Base-by-base conservation (phyloP, 1,284 basidiomycete genomes). In the Sporisorium sorghi region DNA sequence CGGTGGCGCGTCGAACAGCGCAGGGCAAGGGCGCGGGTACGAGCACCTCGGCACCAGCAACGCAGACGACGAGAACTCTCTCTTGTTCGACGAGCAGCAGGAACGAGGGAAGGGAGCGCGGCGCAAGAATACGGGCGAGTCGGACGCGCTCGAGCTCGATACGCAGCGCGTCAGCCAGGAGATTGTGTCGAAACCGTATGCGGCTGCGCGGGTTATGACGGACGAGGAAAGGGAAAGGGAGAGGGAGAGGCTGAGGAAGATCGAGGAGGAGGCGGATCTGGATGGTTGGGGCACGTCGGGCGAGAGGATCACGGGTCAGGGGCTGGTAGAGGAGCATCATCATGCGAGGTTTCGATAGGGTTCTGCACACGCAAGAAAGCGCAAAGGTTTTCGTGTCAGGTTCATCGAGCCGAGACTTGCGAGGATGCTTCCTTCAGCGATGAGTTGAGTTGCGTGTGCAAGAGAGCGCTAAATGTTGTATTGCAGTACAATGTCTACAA, bases 211-310 rank as follows among this genome's bases (percentile, higher is more conserved):
- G n/a, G n/a, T n/a, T n/a, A 56, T 50, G 43, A 63, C 72, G 12
- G 58, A 56, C 9, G 65, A 55, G 21, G 59, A 69, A 19, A 51
- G 58, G n/a, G 58, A 74, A 33, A 43, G 47, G 43, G 73, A 76
- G 51, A 49, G 58, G 19, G 67, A 76, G 21, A 53, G 77, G 32
- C 46, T 71, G 48, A 43, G 67, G n/a, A 71, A 64, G 57, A 69
- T 72, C 24, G 57, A 77, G 32, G 77, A 79, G 52, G 77, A 79
- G 30, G 77, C 77, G 14, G 59, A 72, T 42, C 24, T 79, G 53
- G 75, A 70, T 51, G 77, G 77, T 0, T 79, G 77, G 77, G 54
- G 57, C 2, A 69, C 60, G 5, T 52, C 58, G 10, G 77, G 75
- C 0, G 65, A 65, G 37, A 55, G 59, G 17, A 46, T 67, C 30